Evolutionary conservation across 2,329 filamentous ascomycete species (phyloP), one percentile per base, ranked within the genome.

Genomic region (Aspergillus terreus): DNA sequence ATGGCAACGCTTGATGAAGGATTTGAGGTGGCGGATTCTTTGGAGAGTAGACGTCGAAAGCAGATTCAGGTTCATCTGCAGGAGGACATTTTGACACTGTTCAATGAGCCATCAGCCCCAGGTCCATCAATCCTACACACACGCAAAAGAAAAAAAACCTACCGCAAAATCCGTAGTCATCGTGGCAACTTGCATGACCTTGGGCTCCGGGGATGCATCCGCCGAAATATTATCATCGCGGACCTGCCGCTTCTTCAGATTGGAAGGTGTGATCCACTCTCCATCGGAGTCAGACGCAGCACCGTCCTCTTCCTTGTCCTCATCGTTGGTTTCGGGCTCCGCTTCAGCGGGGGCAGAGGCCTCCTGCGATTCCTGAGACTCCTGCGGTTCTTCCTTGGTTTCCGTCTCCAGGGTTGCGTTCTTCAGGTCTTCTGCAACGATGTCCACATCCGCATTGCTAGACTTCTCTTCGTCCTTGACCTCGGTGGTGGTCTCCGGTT

Each of bases 121-220:
- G 14, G 32, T 7, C 15, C 23, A 6, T 14, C 4, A 23, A 43
- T 33, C 17, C 21, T n/a, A 21, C 2, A 12, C 41, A 23, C 41
- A 5, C 44, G 27, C 4, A 19, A 38, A 38, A 38, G 35, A 19
- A 62, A 6, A 30, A 11, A 6, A 30, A 11, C 69, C 53, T 90
- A 99, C 95, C 50, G 94, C 92, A 73, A 89, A 97, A 76, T 99
- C 94, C 50, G 88, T 91, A 1, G 94, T 97, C 66, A 97, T 86
- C 42, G 92, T 85, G n/a, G 91, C 92, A 14, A 89, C 90, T 71
- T 95, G 86, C 61, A 96, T 86, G 11, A 82, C 83, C 55, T 82
- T 82, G 33, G 82, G 78, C 49, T 82, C 78, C 1, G 79, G 69
- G 53, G 77, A 70, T 45, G 78, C 72, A 38, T 78, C 72, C 17